Base-by-base conservation (phyloP, 1,284 basidiomycete species). In the Trametes pubescens region DNA sequence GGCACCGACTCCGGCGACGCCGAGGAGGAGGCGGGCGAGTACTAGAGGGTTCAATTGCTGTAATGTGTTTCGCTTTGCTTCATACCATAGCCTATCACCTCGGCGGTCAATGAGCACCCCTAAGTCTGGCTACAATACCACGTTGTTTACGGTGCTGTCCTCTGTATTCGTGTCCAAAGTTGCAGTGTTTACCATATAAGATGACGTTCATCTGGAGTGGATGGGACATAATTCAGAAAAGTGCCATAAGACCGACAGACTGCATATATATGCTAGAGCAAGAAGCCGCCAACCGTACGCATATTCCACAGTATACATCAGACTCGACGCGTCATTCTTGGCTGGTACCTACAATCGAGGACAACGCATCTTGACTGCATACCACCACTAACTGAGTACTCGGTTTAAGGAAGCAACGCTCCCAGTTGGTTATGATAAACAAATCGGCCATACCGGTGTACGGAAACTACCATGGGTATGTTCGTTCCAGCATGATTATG, bases 1-100 rank as follows among this genome's bases (percentile, higher is more conserved):
- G 95, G 94, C 73, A 90, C 93, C 63, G 95, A 96, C 82, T 92
- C 93, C 59, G 92, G 90, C 51, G 94, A 95, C 67, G 88, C 81
- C 44, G 94, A 93, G 76, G 69, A 66, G 37, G 94, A 91, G 76
- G 88, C 84, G 68, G 88, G 83, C 64, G 91, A 93, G 78, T 93
- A 93, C 79, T 93, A 86, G 74, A 73, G 59, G 69, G 57, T 57
- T 62, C 59, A 62, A 47, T 62, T 47, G 49, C 59, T 51, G 46
- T 51, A 29, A 57, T 34, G 60, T 56, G 64, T 46, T 61, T 47
- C 37, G 51, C 58, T 64, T 56, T 47, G 40, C 51, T 64, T 64
- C 53, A 57, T 51, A 21, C 55, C 59, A 66, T 66, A 69, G 65
- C 65, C 65, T 68, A 68, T 59, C 48, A 55, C 47, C 59, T 51